Evolutionary conservation across 352 stramenopile species (phyloP).

Genomic region (Pythium folliculosum): DNA sequence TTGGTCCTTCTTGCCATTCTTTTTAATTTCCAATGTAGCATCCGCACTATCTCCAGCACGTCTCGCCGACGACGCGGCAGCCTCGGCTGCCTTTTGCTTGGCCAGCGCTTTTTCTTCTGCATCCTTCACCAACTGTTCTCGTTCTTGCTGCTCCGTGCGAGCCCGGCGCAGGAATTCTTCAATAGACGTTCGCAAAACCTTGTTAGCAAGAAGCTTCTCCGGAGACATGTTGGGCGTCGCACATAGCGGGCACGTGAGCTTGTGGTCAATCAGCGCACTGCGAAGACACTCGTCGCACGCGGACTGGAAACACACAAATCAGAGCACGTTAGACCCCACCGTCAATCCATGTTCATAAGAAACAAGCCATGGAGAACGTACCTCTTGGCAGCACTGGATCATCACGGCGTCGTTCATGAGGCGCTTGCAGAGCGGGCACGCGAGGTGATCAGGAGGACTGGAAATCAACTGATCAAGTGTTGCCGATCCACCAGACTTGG

Average conservation of each 20-base stretch:
- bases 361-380: too few species aligned
- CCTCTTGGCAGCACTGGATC: conserved; percentile 88
- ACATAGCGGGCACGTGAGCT: conserved; percentile 82
- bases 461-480: conserved; percentile 91
- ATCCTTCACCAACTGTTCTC: conserved; percentile 83
- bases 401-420: conserved; percentile 88
- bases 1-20: conserved; percentile 68
- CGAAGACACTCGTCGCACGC: conserved; percentile 85
- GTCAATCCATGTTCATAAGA: too few species aligned
- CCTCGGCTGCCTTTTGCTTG: conserved; percentile 76
- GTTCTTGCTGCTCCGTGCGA: conserved; percentile 81
- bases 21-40: conserved; percentile 86
- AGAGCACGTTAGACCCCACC: background rate
- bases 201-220: conserved; percentile 84
- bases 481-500: conserved; percentile 83
- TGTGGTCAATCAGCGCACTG: conserved; percentile 72
- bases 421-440: conserved; percentile 87
- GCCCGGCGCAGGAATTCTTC: conserved; percentile 82
- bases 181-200: conserved; percentile 79
- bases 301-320: conserved; percentile 40
- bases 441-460: conserved; percentile 87
- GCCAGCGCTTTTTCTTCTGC: conserved; percentile 78
- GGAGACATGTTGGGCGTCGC: conserved; percentile 82
- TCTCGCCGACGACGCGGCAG: conserved; percentile 50
- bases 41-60: conserved; percentile 73